Conservation (phyloP, 106 monocot species). For the Dioscorea zingiberensis region DNA sequence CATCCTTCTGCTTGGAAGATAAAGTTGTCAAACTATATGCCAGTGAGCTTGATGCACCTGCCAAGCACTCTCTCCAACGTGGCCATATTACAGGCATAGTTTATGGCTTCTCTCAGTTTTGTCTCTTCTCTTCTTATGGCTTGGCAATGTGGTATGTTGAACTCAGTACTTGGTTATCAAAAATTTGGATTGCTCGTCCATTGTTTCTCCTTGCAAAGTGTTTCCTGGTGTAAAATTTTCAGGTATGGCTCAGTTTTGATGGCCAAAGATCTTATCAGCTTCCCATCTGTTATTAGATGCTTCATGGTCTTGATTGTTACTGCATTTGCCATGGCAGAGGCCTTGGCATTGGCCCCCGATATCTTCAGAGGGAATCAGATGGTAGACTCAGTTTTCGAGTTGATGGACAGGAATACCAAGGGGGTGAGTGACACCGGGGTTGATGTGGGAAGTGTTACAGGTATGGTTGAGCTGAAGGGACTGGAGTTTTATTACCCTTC, state of each 20-base stretch:
- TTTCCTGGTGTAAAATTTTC: background rate
- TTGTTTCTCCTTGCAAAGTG: too few relatives aligned
- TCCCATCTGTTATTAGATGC: constrained; percentile 80
- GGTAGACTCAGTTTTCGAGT: constrained; percentile 58
- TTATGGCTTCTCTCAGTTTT: constrained; percentile 89
- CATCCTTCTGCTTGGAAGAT: constrained; percentile 81
- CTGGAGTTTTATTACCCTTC: constrained; percentile 56
- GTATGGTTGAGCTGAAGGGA: constrained; percentile 42
- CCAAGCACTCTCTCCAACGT: constrained; percentile 55
- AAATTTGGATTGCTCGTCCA: too few relatives aligned
- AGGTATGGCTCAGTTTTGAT: constrained; percentile 91
- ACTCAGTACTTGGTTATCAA: too few relatives aligned
- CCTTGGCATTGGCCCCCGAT: constrained; percentile 58
- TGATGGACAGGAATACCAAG: constrained; percentile 57
- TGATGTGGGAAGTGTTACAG: constrained; percentile 32
- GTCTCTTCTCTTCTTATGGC: constrained; percentile 78
- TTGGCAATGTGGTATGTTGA: constrained; percentile 69
- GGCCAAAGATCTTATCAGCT: constrained; percentile 75
- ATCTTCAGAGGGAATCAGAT: constrained; percentile 70
- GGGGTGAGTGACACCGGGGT: constrained; percentile 32
- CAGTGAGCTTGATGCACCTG: constrained; percentile 56
- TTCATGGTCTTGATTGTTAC: constrained; percentile 97
- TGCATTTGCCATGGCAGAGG: constrained; percentile 83
- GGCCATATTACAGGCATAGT: constrained; percentile 74
- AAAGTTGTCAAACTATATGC: constrained; percentile 72